Percentiles rank a stretch among this genome's conserved stretches.
phyloP scores from a whole-genome alignment of 148 eudicot species.

The Oxyria digyna region DNA sequence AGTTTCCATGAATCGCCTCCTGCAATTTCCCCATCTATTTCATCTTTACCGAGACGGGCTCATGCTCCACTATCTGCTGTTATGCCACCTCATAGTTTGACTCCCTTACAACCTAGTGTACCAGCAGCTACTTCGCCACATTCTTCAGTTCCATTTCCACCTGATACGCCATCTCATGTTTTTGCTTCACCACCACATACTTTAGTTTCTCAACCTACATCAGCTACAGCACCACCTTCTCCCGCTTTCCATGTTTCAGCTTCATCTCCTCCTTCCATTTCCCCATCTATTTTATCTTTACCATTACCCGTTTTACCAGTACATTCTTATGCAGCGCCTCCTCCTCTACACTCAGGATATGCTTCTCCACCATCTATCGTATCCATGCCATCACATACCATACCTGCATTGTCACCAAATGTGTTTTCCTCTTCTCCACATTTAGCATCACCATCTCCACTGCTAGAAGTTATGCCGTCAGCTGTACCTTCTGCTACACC shows the following conservation, averaged over 20 bases:
- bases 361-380: constrained; percentile 1
- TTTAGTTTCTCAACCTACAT: constrained; percentile 7
- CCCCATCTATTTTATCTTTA: constrained; percentile 6
- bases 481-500: constrained; percentile 10
- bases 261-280: constrained; percentile 2
- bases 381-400: constrained; percentile 2
- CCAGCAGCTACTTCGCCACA: constrained; percentile 1
- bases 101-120: not conserved
- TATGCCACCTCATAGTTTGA: not conserved
- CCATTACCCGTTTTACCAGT: constrained; percentile 13
- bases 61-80: constrained; percentile 5
- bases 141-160: constrained; percentile 6
- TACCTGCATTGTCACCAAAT: constrained; percentile 6
- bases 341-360: not conserved
- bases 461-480: not conserved
- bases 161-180: not conserved
- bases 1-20: too few species aligned
- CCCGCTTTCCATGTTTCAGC: not conserved
- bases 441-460: not conserved
- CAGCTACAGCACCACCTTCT: not conserved
- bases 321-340: constrained; percentile 3
- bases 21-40: too few species aligned
- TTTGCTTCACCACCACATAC: constrained; percentile 9
- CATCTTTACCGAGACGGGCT: too few species aligned
- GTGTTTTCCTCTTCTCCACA: not conserved